Evolutionary conservation across 1,284 basidiomycete species (phyloP).

Genomic region (Fistulina hepatica): DNA sequence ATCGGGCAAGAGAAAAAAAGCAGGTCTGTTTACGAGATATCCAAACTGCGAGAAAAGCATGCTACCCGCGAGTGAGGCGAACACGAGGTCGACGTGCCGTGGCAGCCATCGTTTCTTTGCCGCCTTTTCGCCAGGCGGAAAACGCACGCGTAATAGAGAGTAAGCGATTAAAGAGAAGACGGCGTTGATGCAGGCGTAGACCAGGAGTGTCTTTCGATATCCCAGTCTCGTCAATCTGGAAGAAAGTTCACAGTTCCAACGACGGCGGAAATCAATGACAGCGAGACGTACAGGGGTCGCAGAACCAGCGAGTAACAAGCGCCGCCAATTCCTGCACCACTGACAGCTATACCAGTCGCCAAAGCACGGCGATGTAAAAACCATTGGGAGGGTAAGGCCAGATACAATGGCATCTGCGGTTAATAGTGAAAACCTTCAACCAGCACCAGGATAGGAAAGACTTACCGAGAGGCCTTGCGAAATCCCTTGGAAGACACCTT

Average conservation of each 20-base stretch:
- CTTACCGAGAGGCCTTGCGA: constrained; percentile 17
- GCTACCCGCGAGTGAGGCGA: constrained; percentile 16
- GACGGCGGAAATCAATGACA: neutral
- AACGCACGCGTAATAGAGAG: constrained; percentile 19
- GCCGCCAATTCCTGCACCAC: constrained; percentile 18
- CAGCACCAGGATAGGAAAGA: too few relatives aligned
- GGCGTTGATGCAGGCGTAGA: constrained; percentile 15
- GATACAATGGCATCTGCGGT: constrained; percentile 21
- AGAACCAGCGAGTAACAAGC: constrained; percentile 16
- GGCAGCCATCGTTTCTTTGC: constrained; percentile 19
- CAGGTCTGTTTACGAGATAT: constrained; percentile 13
- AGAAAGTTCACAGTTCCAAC: neutral
- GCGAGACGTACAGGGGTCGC: constrained; percentile 14
- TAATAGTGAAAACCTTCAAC: too few relatives aligned
- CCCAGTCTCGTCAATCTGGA: constrained; percentile 17
- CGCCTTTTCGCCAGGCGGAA: constrained; percentile 9
- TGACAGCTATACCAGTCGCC: constrained; percentile 19
- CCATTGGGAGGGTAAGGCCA: constrained; percentile 20
- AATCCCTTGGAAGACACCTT: constrained; percentile 17
- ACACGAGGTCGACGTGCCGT: constrained; percentile 12
- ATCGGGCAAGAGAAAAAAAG: neutral
- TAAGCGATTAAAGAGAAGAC: constrained; percentile 15
- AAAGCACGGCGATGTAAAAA: constrained; percentile 17
- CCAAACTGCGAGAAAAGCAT: constrained; percentile 19
- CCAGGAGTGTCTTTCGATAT: constrained; percentile 16